Conservation (phyloP, 768 basidiomycete genomes). For the Rhodotorula kratochvilovae region DNA sequence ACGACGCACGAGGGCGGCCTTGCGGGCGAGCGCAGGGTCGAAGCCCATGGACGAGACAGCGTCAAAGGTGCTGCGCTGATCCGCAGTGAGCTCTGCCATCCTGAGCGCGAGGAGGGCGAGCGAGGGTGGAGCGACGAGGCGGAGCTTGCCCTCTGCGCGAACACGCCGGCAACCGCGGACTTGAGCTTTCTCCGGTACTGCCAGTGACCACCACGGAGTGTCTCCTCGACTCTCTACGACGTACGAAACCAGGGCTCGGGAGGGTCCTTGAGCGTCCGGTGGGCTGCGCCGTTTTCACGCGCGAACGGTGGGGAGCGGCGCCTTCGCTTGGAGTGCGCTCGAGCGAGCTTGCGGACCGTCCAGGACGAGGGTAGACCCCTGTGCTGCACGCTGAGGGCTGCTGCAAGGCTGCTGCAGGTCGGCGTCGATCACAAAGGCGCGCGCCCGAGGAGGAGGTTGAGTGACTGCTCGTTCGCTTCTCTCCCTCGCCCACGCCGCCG, state of each 20-base stretch:
- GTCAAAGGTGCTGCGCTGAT: background rate
- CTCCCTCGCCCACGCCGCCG: background rate
- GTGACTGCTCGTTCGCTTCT: background rate
- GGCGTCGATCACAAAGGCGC: background rate
- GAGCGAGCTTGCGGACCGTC: no score
- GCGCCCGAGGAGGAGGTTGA: background rate
- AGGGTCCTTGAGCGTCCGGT: no score
- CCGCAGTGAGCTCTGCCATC: background rate
- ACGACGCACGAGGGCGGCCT: slow-evolving; percentile 7
- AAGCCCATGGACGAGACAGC: slow-evolving; percentile 9
- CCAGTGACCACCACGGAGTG: no score
- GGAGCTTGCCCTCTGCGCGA: background rate
- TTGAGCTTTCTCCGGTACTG: background rate
- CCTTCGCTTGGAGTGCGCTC: no score
- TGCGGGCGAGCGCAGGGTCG: background rate
- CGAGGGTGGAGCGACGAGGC: background rate
- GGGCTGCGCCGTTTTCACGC: no score
- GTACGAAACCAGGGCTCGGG: no score
- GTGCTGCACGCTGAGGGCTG: no score
- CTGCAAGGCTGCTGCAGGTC: no score
- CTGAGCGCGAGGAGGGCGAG: background rate
- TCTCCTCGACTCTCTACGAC: no score
- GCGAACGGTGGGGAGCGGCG: no score
- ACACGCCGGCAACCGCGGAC: background rate
- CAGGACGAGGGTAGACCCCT: no score